phyloP scores from a whole-genome alignment of 306 rosid species.

The Acacia acuminata region DNA sequence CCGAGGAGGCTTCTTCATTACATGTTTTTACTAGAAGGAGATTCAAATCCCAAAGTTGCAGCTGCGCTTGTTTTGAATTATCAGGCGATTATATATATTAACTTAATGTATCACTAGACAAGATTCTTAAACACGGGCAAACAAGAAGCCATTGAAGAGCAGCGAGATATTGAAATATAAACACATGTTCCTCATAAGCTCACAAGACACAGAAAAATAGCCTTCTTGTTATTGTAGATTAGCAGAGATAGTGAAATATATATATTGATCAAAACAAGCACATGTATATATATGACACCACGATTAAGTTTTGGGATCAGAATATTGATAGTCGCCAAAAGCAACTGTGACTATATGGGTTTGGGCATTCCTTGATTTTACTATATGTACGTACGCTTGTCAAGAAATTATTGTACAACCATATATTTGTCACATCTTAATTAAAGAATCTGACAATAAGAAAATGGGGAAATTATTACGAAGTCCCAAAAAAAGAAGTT shows the following conservation, averaged over 20 bases:
- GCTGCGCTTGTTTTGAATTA: too few species aligned
- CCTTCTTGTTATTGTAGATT: conserved; percentile 83
- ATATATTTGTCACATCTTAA: neutral
- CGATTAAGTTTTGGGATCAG: neutral
- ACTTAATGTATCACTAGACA: neutral
- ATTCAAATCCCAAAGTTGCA: too few species aligned
- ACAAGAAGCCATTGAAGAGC: neutral
- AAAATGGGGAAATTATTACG: too few species aligned
- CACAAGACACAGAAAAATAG: conserved; percentile 27
- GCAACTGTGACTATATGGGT: neutral
- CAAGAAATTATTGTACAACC: neutral
- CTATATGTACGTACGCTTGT: neutral
- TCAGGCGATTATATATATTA: neutral
- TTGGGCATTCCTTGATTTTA: neutral
- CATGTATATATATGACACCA: neutral
- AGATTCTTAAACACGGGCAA: neutral
- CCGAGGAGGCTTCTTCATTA: too few species aligned
- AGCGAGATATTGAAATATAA: conserved; percentile 2
- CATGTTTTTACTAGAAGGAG: too few species aligned
- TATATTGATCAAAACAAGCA: neutral
- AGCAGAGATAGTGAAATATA: neutral
- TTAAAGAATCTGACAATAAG: neutral
- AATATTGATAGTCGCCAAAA: neutral
- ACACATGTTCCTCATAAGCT: neutral
- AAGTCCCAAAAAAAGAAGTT: too few species aligned